Conservation (phyloP, 2,329 filamentous ascomycete genomes). For the Colletotrichum truncatum region DNA sequence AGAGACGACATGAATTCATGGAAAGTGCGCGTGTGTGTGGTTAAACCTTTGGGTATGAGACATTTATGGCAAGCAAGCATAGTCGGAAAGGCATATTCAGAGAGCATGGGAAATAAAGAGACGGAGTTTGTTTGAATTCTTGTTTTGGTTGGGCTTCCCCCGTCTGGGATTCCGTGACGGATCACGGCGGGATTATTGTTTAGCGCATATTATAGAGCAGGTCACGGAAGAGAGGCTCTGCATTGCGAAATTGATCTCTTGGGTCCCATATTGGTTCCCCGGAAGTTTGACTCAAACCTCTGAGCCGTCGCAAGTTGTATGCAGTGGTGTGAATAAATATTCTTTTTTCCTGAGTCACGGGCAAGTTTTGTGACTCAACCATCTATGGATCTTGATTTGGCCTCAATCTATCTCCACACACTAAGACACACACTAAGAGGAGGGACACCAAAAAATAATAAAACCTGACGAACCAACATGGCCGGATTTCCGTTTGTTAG, state of each 20-base stretch:
- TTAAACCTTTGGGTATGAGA: not conserved
- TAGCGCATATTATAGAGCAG: constrained; percentile 1
- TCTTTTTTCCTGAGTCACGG: constrained; percentile 11
- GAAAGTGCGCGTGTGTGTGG: too few relatives aligned
- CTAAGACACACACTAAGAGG: too few relatives aligned
- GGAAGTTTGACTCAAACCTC: not conserved
- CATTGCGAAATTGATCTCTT: not conserved
- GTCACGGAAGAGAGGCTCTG: not conserved
- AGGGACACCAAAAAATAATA: too few relatives aligned
- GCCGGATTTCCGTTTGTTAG: too few relatives aligned
- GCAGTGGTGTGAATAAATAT: not conserved
- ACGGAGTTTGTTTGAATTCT: too few relatives aligned
- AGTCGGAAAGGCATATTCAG: not conserved
- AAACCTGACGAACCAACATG: too few relatives aligned
- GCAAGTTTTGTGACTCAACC: too few relatives aligned
- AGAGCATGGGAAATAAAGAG: not conserved
- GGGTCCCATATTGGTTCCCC: not conserved
- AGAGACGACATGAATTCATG: constrained; percentile 17
- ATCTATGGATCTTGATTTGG: too few relatives aligned
- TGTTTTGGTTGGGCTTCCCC: too few relatives aligned
- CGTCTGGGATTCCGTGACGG: not conserved
- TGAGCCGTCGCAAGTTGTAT: not conserved
- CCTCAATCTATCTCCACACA: too few relatives aligned
- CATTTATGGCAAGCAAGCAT: constrained; percentile 13
- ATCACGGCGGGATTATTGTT: not conserved